These are phyloP conservation scores for Escallonia rubra DNA, from an alignment of 129 eudicot genomes.

Conservation along the genomic window DNA sequence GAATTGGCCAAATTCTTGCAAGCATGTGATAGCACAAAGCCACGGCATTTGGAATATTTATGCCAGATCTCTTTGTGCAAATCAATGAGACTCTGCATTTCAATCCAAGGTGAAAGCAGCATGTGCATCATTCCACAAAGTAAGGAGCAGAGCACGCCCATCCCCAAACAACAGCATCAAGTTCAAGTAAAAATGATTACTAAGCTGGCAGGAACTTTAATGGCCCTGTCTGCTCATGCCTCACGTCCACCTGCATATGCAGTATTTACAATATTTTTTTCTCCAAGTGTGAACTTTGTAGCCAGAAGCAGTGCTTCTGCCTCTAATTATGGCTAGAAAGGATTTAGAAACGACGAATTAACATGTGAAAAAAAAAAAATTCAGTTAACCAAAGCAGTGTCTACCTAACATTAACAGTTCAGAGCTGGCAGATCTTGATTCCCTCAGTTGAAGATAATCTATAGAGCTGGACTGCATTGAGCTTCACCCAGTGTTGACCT, in stretches of 20 bases:
- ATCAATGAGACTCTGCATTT: too few species aligned
- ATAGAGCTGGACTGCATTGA: constrained; percentile 1
- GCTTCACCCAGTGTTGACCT: constrained; percentile 12
- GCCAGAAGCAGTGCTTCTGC: too few species aligned
- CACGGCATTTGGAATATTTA: too few species aligned
- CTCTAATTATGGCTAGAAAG: too few species aligned
- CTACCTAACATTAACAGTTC: background rate
- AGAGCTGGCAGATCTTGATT: background rate
- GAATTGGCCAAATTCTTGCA: too few species aligned
- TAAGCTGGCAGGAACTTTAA: too few species aligned
- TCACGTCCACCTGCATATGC: constrained; percentile 10
- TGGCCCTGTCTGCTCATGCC: background rate
- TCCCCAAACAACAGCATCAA: background rate
- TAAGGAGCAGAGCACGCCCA: background rate
- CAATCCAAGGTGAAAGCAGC: background rate
- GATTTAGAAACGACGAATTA: too few species aligned
- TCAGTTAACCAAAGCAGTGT: background rate
- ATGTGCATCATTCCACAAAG: background rate
- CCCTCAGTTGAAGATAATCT: background rate
- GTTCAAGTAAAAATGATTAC: background rate
- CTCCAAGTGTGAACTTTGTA: too few species aligned
- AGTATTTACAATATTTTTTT: background rate
- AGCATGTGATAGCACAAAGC: too few species aligned
- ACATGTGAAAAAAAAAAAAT: too few species aligned
- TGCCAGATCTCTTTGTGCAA: too few species aligned